A percentile compares a stretch with the other conserved stretches of the same genome.
Conservation (phyloP, 495 filamentous ascomycete species). For the Penicillium cataractarum region DNA sequence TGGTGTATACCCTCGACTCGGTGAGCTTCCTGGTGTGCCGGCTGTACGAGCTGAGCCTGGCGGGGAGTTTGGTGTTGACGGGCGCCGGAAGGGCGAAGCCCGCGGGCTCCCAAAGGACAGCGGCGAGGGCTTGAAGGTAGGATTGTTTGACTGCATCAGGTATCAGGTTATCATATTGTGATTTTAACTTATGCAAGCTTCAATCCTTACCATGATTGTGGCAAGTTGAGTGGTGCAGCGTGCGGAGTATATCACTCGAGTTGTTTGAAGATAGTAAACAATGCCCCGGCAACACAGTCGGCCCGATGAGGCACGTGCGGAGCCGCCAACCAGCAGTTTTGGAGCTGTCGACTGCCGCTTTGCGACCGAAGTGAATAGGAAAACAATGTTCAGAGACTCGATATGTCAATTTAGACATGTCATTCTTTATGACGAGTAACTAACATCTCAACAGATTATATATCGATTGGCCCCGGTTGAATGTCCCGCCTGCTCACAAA, state of each 20-base stretch:
- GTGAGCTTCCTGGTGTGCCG: constrained; percentile 50
- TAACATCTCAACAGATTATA: background rate
- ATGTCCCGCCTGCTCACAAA: background rate
- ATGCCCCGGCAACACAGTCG: constrained; percentile 35
- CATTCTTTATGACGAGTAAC: background rate
- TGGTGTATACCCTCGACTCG: constrained; percentile 46
- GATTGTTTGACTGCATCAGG: constrained; percentile 40
- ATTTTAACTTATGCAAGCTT: background rate
- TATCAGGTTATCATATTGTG: background rate
- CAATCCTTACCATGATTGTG: constrained; percentile 3
- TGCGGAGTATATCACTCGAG: constrained; percentile 3
- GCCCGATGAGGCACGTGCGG: constrained; percentile 37
- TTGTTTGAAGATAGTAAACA: constrained; percentile 27
- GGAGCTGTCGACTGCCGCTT: constrained; percentile 12
- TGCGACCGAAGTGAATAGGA: background rate
- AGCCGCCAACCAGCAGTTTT: constrained; percentile 4
- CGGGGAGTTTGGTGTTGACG: constrained; percentile 53
- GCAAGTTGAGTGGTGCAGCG: background rate
- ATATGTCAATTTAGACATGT: constrained; percentile 5
- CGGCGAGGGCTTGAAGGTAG: constrained; percentile 71
- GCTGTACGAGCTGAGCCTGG: constrained; percentile 38
- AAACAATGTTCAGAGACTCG: background rate
- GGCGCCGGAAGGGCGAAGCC: constrained; percentile 75
- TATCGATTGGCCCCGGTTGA: background rate
- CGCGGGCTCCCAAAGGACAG: constrained; percentile 69